Base-by-base conservation (phyloP, 176 grass and related monocot genomes). In the Zoysia pacifica region DNA sequence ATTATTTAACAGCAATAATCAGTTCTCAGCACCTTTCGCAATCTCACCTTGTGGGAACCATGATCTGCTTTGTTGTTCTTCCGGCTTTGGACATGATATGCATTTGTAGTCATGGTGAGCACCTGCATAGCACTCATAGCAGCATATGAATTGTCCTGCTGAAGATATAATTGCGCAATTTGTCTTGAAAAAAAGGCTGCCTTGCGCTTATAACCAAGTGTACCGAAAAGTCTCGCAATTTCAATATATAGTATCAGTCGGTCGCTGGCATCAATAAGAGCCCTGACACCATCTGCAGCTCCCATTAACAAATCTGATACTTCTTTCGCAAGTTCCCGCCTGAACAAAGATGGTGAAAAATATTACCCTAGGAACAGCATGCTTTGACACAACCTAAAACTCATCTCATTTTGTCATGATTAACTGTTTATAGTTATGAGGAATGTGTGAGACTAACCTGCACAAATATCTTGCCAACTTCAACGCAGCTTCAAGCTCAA, bases 91-190 rank as follows among this genome's bases (percentile, higher is more conserved):
- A 93, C 96, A 88, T 90, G 96, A 48, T 95, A 99, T 78, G 92
- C 96, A 84, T 78, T 85, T 62, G 96, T 93, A 28, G 93, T 95
- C 86, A 93, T 83, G 41, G 90, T 91, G 77, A 99, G 79, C 77
- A 99, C 96, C 82, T 99, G 96, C 92, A 95, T 93, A 75, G 96
- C 92, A 83, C 96, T 99, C 73, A 95, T 91, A 76, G 96, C 96
- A 76, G 96, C 96, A 62, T 84, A 93, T 62, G 83, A 72, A 72
- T 91, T 95, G 83, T 99, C 96, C 85, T 99, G 96, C 83, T 95
- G 96, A 78, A 94, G 88, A 75, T 99, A 99, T 58, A 99, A 84
- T 66, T 95, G 96, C 55, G 96, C 93, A 87, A 99, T 93, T 85
- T 93, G 96, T 79, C 96, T 93, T 69, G 96, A 99, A 81, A 99